phyloP scores from a whole-genome alignment of 345 rosid species.

The Trapa bicornis region DNA sequence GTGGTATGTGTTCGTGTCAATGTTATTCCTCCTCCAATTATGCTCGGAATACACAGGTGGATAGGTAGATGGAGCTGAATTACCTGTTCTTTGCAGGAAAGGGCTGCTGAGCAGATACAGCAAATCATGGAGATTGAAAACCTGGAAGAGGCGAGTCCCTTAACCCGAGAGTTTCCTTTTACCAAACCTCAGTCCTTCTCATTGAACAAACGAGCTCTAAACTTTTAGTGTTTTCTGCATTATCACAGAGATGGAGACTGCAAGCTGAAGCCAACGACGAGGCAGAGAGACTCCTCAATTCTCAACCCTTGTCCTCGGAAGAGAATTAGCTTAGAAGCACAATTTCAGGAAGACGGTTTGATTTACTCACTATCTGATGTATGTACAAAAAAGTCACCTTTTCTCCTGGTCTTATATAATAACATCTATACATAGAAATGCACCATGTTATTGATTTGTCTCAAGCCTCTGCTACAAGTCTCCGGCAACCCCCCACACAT shows the following conservation, averaged over 20 bases:
- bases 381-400: too few relatives aligned
- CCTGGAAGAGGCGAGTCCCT: conserved; percentile 67
- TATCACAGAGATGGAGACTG: conserved; percentile 61
- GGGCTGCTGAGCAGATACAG: conserved; percentile 64
- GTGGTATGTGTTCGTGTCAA: conserved; percentile 32
- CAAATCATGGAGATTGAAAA: conserved; percentile 92
- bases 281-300: conserved; percentile 78
- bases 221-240: not conserved
- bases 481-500: not conserved
- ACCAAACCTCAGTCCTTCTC: not conserved
- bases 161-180: conserved; percentile 1
- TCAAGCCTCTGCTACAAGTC: not conserved
- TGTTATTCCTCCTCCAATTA: conserved; percentile 4
- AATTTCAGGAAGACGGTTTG: not conserved
- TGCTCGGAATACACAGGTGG: not conserved
- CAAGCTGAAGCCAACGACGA: conserved; percentile 96
- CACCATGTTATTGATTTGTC: conserved; percentile 1
- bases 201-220: not conserved
- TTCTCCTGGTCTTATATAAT: too few relatives aligned
- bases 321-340: conserved; percentile 7
- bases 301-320: conserved; percentile 34
- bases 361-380: not conserved
- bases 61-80: conserved; percentile 4
- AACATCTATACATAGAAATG: too few relatives aligned
- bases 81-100: conserved; percentile 41